Evolutionary conservation across 1,139 yeast genomes (phyloP).

Genomic region (Kurtzmaniella quercitrusa): DNA sequence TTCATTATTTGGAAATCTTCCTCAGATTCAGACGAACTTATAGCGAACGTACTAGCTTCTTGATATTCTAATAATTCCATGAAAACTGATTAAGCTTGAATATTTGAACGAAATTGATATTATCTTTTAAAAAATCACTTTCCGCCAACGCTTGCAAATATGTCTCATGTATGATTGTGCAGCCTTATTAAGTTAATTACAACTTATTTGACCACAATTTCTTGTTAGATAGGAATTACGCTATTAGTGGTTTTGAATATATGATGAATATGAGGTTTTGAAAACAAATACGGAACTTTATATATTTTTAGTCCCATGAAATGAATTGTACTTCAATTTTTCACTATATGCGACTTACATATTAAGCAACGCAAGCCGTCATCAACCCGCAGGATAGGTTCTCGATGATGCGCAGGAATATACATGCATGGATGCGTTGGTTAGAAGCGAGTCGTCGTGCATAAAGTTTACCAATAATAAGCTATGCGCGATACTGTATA

Average conservation of each 20-base stretch:
- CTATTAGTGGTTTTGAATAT: background rate
- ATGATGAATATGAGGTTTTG: background rate
- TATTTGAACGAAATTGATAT: background rate
- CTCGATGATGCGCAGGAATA: slow-evolving; percentile 2
- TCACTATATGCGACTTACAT: background rate
- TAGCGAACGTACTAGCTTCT: slow-evolving; percentile 5
- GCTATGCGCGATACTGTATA: background rate
- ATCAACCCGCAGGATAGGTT: slow-evolving; percentile 1
- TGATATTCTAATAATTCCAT: slow-evolving; percentile 9
- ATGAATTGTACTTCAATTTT: background rate
- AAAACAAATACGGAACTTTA: background rate
- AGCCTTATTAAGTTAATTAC: background rate
- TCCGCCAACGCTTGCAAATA: background rate
- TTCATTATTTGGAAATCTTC: slow-evolving; percentile 8
- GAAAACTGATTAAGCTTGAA: background rate
- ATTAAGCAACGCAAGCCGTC: background rate
- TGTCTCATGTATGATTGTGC: background rate
- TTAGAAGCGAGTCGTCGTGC: slow-evolving; percentile 1
- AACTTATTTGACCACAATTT: background rate
- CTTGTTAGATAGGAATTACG: background rate
- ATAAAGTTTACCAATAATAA: background rate
- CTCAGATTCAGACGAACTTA: slow-evolving; percentile 8
- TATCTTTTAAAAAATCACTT: background rate
- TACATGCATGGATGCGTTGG: slow-evolving; percentile 2
- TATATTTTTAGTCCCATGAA: background rate